phyloP scores from a whole-genome alignment of 73 alveolate species.

The Paramecium sonneborni region DNA sequence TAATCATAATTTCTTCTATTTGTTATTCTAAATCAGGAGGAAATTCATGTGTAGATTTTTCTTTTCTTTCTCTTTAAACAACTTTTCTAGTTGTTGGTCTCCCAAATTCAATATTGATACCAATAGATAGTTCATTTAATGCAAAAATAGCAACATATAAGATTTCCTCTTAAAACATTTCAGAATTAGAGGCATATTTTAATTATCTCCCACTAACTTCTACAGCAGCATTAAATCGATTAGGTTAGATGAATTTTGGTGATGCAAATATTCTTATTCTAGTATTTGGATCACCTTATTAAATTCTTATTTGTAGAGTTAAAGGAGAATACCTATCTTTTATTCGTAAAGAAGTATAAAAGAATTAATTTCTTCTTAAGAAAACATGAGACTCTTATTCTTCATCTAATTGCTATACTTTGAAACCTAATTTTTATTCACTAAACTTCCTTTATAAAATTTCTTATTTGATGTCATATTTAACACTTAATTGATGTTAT shows the following conservation, averaged over 20 bases:
- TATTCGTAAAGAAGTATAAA: not conserved
- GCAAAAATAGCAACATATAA: constrained; percentile 3
- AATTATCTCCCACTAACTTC: constrained; percentile 1
- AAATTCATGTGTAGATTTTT: constrained; percentile 4
- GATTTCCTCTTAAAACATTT: not conserved
- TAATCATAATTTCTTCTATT: not conserved
- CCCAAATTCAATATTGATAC: not conserved
- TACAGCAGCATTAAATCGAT: constrained; percentile 29
- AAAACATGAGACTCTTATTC: not conserved
- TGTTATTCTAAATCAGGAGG: constrained; percentile 11
- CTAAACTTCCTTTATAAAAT: not conserved
- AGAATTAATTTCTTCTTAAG: not conserved
- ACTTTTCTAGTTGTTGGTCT: not conserved
- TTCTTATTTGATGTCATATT: not conserved
- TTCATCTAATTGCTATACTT: not conserved
- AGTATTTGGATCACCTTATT: constrained; percentile 10
- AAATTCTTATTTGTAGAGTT: not conserved
- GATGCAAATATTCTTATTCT: constrained; percentile 37
- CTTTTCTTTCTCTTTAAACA: constrained; percentile 14
- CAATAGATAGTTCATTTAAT: not conserved
- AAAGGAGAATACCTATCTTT: constrained; percentile 26
- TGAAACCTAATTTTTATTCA: not conserved
- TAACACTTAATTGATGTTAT: not conserved
- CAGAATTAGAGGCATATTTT: not conserved
- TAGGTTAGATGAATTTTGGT: not conserved